Evolutionary conservation across 306 rosid species (phyloP).

Genomic region (Abrus precatorius): DNA sequence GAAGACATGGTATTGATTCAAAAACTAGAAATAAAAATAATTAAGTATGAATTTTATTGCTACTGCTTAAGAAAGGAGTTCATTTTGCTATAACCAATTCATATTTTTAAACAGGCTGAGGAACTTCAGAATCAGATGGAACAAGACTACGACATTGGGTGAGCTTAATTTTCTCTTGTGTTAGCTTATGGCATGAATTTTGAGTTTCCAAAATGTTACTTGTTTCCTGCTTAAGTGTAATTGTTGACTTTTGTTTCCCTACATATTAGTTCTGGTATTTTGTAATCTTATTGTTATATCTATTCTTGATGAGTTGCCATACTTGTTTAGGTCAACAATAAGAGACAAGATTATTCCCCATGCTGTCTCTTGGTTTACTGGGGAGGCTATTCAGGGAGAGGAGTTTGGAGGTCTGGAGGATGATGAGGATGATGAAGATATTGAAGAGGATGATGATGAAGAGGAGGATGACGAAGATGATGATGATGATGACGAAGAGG

Average conservation of each 20-base stretch:
- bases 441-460: conserved; percentile 54
- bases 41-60: no score
- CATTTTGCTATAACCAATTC: conserved; percentile 1
- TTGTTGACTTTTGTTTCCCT: background rate
- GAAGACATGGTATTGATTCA: conserved; percentile 67
- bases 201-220: background rate
- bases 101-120: conserved; percentile 63
- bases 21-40: no score
- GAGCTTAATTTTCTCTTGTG: conserved; percentile 32
- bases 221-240: background rate
- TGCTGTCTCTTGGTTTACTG: conserved; percentile 94
- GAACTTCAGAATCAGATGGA: conserved; percentile 87
- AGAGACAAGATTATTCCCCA: conserved; percentile 89
- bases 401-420: conserved; percentile 73
- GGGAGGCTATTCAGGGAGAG: conserved; percentile 81
- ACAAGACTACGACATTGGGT: conserved; percentile 92
- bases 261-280: background rate
- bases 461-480: conserved; percentile 62
- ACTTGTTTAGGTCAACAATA: conserved; percentile 69
- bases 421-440: conserved; percentile 69
- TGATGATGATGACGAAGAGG: conserved; percentile 55
- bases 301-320: background rate
- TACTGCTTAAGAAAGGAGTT: no score
- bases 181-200: background rate
- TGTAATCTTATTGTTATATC: background rate